Base-by-base conservation (phyloP, 345 rosid genomes). In the Rhizophora mangle region DNA sequence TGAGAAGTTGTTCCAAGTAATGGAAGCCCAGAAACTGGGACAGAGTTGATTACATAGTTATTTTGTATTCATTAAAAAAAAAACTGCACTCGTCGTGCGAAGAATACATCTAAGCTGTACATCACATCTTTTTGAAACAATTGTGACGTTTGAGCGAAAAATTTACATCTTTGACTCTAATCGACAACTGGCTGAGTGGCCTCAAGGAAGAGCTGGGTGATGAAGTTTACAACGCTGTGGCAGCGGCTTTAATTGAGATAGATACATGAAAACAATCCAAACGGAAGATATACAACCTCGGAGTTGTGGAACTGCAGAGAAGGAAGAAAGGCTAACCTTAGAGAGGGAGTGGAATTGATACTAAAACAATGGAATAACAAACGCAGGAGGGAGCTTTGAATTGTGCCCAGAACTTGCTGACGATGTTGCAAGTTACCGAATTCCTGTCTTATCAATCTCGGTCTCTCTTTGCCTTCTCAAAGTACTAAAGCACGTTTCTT, bases 221-320 rank as follows among this genome's bases (percentile, higher is more conserved):
- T 20, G 88, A 83, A 64, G 91, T 75, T 22, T 88, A 76, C 76
- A 74, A 76, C 54, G 84, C 92, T 10, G 97, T 91, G 51, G 65
- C 80, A 21, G 70, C 83, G 46, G 86, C 98, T 55, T 76, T 91
- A 76, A 81, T 55, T 74, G 91, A 94, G 78, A 83, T 89, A 0
- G 32, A 31, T 5, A 72, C 88, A 89, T 56, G 97, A 91, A 64
- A 86, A 85, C 83, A 94, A 94, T 68, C 95, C 98, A 0, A 94
- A 97, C 69, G 98, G 97, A 70, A 86, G 93, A 72, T 94, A 88
- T 68, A 77, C 88, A 56, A 84, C 74, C 73, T 84, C 90, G 2
- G 96, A 95, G 81, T 58, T 92, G 70, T 94, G 99, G 96, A 88
- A 87, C 80, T 86, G 85, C 64, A 70, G 49, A 60, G 90, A 86